Evolutionary conservation across 345 rosid genomes (phyloP).

Genomic region (Acer negundo): DNA sequence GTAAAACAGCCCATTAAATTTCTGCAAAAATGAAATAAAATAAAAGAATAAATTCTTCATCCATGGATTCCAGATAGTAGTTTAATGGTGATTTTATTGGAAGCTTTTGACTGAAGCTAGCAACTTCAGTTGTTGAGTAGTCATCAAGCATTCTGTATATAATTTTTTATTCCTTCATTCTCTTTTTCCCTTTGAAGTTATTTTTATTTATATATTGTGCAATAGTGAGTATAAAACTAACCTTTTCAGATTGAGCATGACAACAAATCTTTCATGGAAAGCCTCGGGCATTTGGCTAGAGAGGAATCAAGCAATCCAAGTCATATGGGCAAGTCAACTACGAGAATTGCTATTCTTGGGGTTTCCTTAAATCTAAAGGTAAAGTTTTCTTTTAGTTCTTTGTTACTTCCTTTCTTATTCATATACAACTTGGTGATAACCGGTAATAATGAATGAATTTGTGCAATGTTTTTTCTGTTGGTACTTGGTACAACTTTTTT

Average conservation of each 20-base stretch:
- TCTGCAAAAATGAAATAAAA: not conserved
- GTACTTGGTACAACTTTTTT: not conserved
- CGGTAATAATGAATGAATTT: not conserved
- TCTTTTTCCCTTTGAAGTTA: slow-evolving; percentile 1
- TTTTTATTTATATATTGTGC: not conserved
- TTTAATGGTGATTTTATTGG: not conserved
- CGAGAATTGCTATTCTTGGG: slow-evolving; percentile 85
- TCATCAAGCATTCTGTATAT: not conserved
- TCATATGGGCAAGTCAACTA: slow-evolving; percentile 54
- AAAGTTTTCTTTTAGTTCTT: slow-evolving; percentile 19
- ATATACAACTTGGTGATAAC: slow-evolving; percentile 5
- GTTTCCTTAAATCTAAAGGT: slow-evolving; percentile 55
- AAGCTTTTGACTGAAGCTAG: not conserved
- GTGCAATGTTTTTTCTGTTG: not conserved
- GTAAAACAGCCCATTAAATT: not conserved
- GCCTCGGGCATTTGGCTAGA: slow-evolving; percentile 27
- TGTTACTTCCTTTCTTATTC: slow-evolving; percentile 5
- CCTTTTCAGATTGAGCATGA: slow-evolving; percentile 40
- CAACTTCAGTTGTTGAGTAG: not conserved
- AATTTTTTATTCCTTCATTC: not conserved
- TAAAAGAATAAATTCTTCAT: not conserved
- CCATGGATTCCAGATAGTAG: not conserved
- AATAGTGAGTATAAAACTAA: slow-evolving; percentile 9
- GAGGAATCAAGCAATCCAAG: slow-evolving; percentile 50
- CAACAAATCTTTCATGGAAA: slow-evolving; percentile 36